Evolutionary conservation across 306 rosid genomes (phyloP).

Genomic region (Quillaja saponaria): DNA sequence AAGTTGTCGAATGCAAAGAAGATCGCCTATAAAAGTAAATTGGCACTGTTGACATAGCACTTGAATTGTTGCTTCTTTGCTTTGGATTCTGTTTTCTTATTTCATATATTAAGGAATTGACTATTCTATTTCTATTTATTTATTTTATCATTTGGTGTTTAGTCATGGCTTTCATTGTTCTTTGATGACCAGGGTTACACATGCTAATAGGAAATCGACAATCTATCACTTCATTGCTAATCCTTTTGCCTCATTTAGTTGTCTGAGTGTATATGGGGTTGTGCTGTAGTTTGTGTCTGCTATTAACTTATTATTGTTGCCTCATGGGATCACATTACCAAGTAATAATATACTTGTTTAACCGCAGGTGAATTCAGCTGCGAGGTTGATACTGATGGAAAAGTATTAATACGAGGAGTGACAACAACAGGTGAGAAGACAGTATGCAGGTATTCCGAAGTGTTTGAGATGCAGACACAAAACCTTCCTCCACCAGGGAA

Average conservation of each 20-base stretch:
- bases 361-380: slow-evolving; percentile 75
- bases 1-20: not conserved
- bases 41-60: slow-evolving; percentile 5
- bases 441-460: slow-evolving; percentile 61
- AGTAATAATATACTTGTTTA: slow-evolving; percentile 21
- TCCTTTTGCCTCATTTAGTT: no score
- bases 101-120: no score
- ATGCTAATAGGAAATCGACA: not conserved
- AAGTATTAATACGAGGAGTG: slow-evolving; percentile 54
- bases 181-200: not conserved
- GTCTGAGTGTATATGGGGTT: no score
- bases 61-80: slow-evolving; percentile 23
- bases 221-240: slow-evolving; percentile 1
- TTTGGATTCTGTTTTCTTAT: no score
- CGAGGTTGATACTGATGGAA: slow-evolving; percentile 59
- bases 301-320: slow-evolving; percentile 7
- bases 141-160: not conserved
- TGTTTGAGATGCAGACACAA: slow-evolving; percentile 73
- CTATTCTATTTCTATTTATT: not conserved
- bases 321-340: not conserved
- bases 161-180: not conserved
- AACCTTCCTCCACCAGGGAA: slow-evolving; percentile 81
- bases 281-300: no score
- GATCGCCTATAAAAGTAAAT: not conserved
- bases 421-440: slow-evolving; percentile 74